A percentile compares a stretch with the other conserved stretches of the same genome.
Evolutionary conservation across 768 basidiomycete genomes (phyloP).

Genomic region (Guyanaporus albipodus): DNA sequence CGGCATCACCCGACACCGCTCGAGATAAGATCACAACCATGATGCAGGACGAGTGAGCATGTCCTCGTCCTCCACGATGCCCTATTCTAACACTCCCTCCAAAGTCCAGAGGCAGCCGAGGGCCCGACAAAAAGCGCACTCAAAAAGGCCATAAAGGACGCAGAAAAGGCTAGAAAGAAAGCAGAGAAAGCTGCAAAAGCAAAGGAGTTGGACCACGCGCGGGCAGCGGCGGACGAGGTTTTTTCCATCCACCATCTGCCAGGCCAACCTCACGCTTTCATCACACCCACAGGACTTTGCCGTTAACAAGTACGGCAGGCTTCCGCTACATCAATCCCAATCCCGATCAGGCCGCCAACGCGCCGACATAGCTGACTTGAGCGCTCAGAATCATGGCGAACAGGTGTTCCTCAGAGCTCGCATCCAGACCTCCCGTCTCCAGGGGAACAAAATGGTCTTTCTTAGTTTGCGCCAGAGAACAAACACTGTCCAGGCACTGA

Average conservation of each 20-base stretch:
- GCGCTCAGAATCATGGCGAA: conserved; percentile 60
- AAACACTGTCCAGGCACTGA: conserved; percentile 81
- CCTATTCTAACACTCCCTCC: neutral
- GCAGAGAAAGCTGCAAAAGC: conserved; percentile 82
- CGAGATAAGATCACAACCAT: neutral
- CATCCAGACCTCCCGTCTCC: conserved; percentile 85
- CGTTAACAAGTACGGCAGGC: conserved; percentile 74
- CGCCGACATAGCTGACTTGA: conserved; percentile 62
- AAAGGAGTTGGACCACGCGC: conserved; percentile 69
- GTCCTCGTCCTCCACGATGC: too few relatives aligned
- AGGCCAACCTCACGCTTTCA: conserved; percentile 16
- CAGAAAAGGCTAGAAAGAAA: conserved; percentile 85
- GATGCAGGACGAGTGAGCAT: too few relatives aligned
- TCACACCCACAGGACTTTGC: conserved; percentile 61
- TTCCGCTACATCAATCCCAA: conserved; percentile 91
- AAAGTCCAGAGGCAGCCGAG: conserved; percentile 28
- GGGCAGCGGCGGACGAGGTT: conserved; percentile 58
- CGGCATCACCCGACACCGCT: conserved; percentile 19
- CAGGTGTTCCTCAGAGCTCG: conserved; percentile 83
- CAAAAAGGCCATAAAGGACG: conserved; percentile 88
- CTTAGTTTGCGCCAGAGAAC: conserved; percentile 85
- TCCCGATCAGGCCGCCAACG: conserved; percentile 60
- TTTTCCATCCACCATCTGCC: conserved; percentile 31
- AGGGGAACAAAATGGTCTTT: conserved; percentile 96
- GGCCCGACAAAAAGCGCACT: conserved; percentile 83